A percentile compares a stretch with the other conserved stretches of the same genome.
phyloP scores from a whole-genome alignment of 2,329 filamentous ascomycete genomes.

The Phialophora macrospora region DNA sequence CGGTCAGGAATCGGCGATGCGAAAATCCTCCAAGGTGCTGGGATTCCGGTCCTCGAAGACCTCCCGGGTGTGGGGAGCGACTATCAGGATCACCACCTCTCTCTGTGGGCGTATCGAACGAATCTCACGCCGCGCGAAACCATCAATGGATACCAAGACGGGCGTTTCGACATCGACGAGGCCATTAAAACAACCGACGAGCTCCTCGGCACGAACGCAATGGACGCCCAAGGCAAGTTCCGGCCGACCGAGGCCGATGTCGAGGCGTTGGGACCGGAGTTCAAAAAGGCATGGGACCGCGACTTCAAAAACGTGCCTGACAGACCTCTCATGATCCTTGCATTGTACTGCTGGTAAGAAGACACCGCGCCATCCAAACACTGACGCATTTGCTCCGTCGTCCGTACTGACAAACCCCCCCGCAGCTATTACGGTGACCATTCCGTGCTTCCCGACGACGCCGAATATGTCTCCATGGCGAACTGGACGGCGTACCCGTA shows the following conservation, averaged over 20 bases:
- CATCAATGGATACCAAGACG: slow-evolving; percentile 59
- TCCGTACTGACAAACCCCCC: neutral
- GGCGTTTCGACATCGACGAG: slow-evolving; percentile 51
- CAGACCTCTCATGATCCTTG: slow-evolving; percentile 44
- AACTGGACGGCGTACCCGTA: slow-evolving; percentile 65
- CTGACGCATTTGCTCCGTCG: neutral
- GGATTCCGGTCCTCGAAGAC: slow-evolving; percentile 51
- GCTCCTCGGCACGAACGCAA: slow-evolving; percentile 62
- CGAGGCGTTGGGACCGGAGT: slow-evolving; percentile 57
- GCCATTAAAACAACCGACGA: slow-evolving; percentile 34
- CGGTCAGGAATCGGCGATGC: slow-evolving; percentile 63
- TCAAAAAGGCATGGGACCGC: slow-evolving; percentile 60
- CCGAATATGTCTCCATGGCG: slow-evolving; percentile 60
- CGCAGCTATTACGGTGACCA: slow-evolving; percentile 21
- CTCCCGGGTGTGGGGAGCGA: slow-evolving; percentile 56
- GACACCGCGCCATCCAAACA: neutral
- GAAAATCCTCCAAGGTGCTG: slow-evolving; percentile 48
- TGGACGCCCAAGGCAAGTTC: slow-evolving; percentile 63
- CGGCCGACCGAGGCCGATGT: slow-evolving; percentile 61
- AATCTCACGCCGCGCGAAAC: slow-evolving; percentile 55
- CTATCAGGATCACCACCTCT: slow-evolving; percentile 60
- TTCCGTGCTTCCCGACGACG: slow-evolving; percentile 38
- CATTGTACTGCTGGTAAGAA: slow-evolving; percentile 29
- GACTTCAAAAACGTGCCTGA: slow-evolving; percentile 57
- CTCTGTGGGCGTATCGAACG: slow-evolving; percentile 60